A percentile compares a stretch with the other conserved stretches of the same genome.
Evolutionary conservation across 2,329 filamentous ascomycete genomes (phyloP).

Genomic region (Claviceps maximensis): DNA sequence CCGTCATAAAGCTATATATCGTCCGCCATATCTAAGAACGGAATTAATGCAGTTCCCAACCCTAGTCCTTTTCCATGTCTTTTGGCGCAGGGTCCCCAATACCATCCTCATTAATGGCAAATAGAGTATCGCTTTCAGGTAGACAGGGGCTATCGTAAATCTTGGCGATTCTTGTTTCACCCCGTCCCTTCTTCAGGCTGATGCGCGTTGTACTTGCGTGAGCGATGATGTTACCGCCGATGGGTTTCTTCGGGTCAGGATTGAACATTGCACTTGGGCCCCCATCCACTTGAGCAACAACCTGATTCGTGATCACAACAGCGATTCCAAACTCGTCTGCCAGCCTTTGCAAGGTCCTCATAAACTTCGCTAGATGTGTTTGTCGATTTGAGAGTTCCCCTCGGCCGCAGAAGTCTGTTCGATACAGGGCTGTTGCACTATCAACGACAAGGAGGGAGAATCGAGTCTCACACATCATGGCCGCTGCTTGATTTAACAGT

Average conservation of each 20-base stretch:
- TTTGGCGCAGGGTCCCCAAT: constrained; percentile 94
- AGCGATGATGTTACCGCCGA: constrained; percentile 97
- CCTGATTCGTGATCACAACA: constrained; percentile 97
- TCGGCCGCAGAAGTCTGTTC: constrained; percentile 93
- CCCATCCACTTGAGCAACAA: constrained; percentile 95
- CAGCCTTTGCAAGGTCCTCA: constrained; percentile 69
- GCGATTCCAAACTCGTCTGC: constrained; percentile 86
- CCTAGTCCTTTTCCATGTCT: constrained; percentile 73
- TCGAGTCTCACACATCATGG: constrained; percentile 99
- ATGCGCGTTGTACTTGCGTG: constrained; percentile 92
- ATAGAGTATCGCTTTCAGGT: constrained; percentile 90
- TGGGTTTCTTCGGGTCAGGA: constrained; percentile 96
- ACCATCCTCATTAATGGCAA: constrained; percentile 93
- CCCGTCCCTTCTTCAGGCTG: constrained; percentile 89
- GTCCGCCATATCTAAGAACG: constrained; percentile 6
- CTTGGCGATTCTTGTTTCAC: constrained; percentile 93
- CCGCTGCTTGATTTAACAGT: constrained; percentile 82
- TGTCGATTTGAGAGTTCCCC: constrained; percentile 93
- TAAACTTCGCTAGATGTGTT: constrained; percentile 76
- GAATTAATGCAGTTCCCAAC: constrained; percentile 3
- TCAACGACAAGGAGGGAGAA: constrained; percentile 95
- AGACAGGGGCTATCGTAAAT: constrained; percentile 98
- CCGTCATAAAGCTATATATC: neutral
- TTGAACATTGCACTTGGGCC: constrained; percentile 98
- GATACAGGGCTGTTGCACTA: constrained; percentile 87